Evolutionary conservation across 1,284 basidiomycete genomes (phyloP), one percentile per base, ranked within the genome.

Genomic region (Peniophora sp.): DNA sequence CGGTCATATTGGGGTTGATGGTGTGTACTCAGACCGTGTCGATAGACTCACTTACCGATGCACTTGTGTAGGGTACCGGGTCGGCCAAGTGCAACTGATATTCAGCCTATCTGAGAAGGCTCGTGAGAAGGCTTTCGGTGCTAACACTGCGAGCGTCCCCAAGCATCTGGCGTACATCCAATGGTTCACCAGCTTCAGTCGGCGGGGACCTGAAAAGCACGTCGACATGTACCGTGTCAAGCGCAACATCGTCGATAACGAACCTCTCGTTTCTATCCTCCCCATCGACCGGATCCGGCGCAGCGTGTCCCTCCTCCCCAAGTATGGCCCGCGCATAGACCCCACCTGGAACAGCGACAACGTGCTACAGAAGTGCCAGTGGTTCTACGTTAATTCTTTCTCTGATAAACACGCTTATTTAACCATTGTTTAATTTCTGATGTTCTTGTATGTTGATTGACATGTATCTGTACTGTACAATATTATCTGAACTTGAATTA

Each of bases 221-320:
- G 10, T 22, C 23, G 10, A 15, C 23, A 10, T 45, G 43, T 23
- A 22, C 22, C n/a, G 9, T 8, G 22, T 45, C n/a, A 15, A 24
- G 12, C 43, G 43, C 23, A 9, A 15, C 15, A 23, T 24, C 23
- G 14, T 23, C 6, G 12, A 20, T 8, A 20, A 20, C 20, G 23
- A 45, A 20, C 9, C n/a, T 24, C 8, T 23, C 3, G 37, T 58
- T 3, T 55, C 54, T 22, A 57, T 65, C 35, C 52, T 66, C 44
- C 57, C 62, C 17, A 24, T 64, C 20, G 17, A 41, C 2, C 48
- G 54, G 8, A 60, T 67, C 41, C 42, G 47, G 15, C 57, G 57
- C 14, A 64, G 64, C 50, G 53, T 63, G 32, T 65, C 68, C 50
- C 54, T 69, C n/a, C 8, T 23, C 22, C 43, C 43, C 9, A 3